Conservation (phyloP, 805 yeast genomes). For the Cyberlindnera mrakii region DNA sequence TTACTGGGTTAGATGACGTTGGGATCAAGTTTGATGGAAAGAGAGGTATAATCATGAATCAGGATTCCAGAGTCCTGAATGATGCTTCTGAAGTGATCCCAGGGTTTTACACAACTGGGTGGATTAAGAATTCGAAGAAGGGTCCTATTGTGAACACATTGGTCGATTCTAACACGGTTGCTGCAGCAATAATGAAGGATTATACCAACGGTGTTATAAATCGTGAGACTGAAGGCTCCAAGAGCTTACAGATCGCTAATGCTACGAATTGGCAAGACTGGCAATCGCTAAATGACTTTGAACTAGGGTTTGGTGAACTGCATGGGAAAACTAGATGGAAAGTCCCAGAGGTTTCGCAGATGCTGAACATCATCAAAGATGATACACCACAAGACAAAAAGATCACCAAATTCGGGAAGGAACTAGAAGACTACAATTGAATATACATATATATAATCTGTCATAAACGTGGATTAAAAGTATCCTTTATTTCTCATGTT, state of each 20-base stretch:
- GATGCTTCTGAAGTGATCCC: conserved; percentile 20
- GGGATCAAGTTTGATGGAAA: conserved; percentile 41
- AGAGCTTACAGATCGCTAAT: conserved; percentile 26
- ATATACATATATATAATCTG: neutral
- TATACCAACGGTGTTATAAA: conserved; percentile 25
- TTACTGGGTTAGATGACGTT: conserved; percentile 44
- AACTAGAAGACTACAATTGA: conserved; percentile 6
- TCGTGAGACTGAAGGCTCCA: conserved; percentile 2
- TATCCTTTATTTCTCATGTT: neutral
- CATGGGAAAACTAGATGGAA: conserved; percentile 55
- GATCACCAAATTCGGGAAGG: conserved; percentile 1
- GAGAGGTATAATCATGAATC: conserved; percentile 41
- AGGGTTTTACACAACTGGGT: conserved; percentile 78
- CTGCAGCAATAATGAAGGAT: conserved; percentile 58
- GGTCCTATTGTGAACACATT: conserved; percentile 92
- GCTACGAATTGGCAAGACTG: conserved; percentile 62
- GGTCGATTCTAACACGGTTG: conserved; percentile 75
- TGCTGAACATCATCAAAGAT: conserved; percentile 35
- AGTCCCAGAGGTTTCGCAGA: conserved; percentile 38
- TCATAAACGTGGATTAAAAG: conserved; percentile 3
- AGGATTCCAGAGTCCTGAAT: conserved; percentile 37
- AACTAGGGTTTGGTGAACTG: conserved; percentile 40
- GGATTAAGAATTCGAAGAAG: conserved; percentile 82
- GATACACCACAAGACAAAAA: conserved; percentile 1
- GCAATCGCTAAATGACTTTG: conserved; percentile 50